Base-by-base conservation (phyloP, 2,329 filamentous ascomycete species). In the Thelonectria rubi region DNA sequence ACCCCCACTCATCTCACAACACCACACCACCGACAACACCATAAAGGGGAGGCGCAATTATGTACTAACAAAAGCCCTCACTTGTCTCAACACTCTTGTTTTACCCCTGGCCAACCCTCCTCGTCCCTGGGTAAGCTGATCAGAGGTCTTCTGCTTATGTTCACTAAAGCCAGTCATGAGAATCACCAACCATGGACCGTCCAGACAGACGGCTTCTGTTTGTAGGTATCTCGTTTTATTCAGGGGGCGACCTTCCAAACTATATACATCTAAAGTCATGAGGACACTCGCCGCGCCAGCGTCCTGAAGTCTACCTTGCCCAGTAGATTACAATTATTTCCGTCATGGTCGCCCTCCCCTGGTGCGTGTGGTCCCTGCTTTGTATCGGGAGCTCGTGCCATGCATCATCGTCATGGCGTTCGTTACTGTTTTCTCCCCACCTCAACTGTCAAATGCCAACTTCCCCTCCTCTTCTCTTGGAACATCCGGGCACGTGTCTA, bases 281-380 rank as follows among this genome's bases (percentile, higher is more conserved):
- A 61, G 58, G 53, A 61, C 58, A 30, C 53, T 50, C 43, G 54
- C 53, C 30, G 26, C 20, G 43, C 45, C 18, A 56, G 34, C 42
- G 20, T 47, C 53, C 45, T 32, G 39, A 61, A 42, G 58, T 64
- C 62, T 57, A 61, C 62, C 49, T 26, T 53, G 57, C 49, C 52
- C 37, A 51, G 58, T 65, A 65, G 69, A 72, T 72, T 72, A 72
- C 67, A 70, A 72, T 72, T 72, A 71, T 69, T 71, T 68, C 54
- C 66, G 60, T 71, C 48, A 61, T 66, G 52, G 59, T 59, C 69
- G 56, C 46, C 62, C 64, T 65, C 57, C 58, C 63, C 60, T 67
- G 12, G 51, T 58, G 34, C 62, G 43, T 55, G 60, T 58, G 48
- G 50, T 47, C 60, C 65, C 55, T 67, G 47, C 65, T 59, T 68